Base-by-base conservation (phyloP, 176 grass and related monocot genomes). In the Chrysopogon serrulatus region DNA sequence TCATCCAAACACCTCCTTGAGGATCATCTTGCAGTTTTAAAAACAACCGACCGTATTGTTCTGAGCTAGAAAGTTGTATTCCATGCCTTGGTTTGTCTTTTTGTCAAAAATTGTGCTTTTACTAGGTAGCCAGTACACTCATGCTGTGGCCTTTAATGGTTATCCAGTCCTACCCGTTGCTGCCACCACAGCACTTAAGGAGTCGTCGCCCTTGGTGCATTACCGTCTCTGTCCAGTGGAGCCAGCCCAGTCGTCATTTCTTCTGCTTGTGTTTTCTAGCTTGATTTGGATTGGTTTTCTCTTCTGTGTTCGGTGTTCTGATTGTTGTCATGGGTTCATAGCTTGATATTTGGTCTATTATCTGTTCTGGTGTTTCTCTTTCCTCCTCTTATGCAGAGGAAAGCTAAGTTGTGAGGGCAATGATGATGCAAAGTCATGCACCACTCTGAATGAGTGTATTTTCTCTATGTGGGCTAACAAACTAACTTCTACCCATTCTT, bases 371-470 rank as follows among this genome's bases (percentile, higher is more conserved):
- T n/a, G n/a, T n/a, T n/a, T n/a, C n/a, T n/a, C n/a, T n/a, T n/a
- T n/a, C n/a, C n/a, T n/a, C n/a, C n/a, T n/a, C n/a, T n/a, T n/a
- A n/a, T n/a, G n/a, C n/a, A n/a, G n/a, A n/a, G n/a, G n/a, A 13
- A 54, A 71, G n/a, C 26, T 10, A 33, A 7, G 26, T 8, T 57
- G 5, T 62, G 16, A 19, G 16, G 74, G 88, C 88, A 10, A 40
- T 83, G 88, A 90, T 83, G 88, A 86, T 21, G 59, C 54, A 33
- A 66, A 82, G 88, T 87, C 88, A 90, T 90, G 88, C 88, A 90
- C 88, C 88, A 90, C 88, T 79, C 88, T 90, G 60, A 87, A 57
- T 11, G n/a, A 57, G 54, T 9, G 54, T n/a, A 4, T 57, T 57
- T 57, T 12, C 54, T 57, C 54, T 57, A 7, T 83, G 33, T 35